Conservation (phyloP, 2,329 filamentous ascomycete species). For the Nigrograna mackinnonii region DNA sequence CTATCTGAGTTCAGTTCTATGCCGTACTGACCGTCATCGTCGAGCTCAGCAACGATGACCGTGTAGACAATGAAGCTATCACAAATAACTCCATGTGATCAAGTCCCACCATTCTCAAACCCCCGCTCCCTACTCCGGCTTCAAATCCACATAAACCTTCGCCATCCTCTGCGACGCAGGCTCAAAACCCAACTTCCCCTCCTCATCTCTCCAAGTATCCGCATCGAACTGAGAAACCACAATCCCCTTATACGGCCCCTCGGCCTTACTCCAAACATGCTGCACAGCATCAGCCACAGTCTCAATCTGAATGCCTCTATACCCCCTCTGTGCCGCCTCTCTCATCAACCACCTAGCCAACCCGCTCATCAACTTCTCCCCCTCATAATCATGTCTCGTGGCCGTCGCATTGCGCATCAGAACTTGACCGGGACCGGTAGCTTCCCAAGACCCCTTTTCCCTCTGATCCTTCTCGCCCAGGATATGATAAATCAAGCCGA, state of each 20-base stretch:
- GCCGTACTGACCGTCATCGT: no score
- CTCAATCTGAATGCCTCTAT: conserved; percentile 40
- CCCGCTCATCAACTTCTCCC: conserved; percentile 35
- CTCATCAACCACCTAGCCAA: conserved; percentile 42
- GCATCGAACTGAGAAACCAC: conserved; percentile 26
- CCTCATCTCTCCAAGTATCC: conserved; percentile 22
- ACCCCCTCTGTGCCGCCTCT: conserved; percentile 36
- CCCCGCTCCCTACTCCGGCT: conserved; percentile 12
- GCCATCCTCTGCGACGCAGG: conserved; percentile 22
- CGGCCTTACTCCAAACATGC: conserved; percentile 30
- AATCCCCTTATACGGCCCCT: conserved; percentile 17
- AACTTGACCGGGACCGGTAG: conserved; percentile 30
- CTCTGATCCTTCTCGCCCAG: conserved; percentile 23
- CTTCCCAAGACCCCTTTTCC: conserved; percentile 28
- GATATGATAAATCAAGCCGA: conserved; percentile 21
- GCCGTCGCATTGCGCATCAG: conserved; percentile 42
- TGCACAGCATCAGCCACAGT: conserved; percentile 31
- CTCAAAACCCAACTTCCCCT: conserved; percentile 25
- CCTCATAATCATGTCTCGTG: conserved; percentile 40
- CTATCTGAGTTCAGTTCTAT: no score
- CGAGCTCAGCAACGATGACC: no score
- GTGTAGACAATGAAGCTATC: no score
- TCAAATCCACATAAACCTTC: conserved; percentile 32
- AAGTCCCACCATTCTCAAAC: no score
- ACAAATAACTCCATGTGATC: no score